phyloP scores from a whole-genome alignment of 495 filamentous ascomycete species.

The Neurospora sp. region DNA sequence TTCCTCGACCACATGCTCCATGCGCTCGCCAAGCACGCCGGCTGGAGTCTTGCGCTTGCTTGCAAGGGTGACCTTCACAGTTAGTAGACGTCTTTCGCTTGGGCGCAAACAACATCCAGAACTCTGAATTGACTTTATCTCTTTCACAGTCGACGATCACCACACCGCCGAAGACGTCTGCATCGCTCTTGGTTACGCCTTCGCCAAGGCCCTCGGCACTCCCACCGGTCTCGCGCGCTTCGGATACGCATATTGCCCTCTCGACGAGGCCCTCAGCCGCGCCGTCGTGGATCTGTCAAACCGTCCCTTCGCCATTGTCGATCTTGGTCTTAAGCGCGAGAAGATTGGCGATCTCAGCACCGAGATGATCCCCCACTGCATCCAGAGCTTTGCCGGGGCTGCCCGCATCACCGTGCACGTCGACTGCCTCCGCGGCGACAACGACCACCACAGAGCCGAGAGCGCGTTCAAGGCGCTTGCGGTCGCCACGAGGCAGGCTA shows the following conservation, averaged over 20 bases:
- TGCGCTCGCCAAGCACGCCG: conserved; percentile 88
- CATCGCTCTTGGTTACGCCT: conserved; percentile 79
- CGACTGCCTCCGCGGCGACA: conserved; percentile 75
- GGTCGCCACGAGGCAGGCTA: conserved; percentile 69
- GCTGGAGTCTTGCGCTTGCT: conserved; percentile 75
- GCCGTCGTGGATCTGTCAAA: conserved; percentile 92
- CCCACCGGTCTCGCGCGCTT: conserved; percentile 79
- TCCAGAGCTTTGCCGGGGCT: conserved; percentile 86
- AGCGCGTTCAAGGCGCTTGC: conserved; percentile 96
- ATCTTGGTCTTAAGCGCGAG: conserved; percentile 74
- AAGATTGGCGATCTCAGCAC: conserved; percentile 86
- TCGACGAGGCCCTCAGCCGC: conserved; percentile 90
- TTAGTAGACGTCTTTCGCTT: conserved; percentile 29
- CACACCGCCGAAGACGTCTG: conserved; percentile 95
- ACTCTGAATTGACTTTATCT: neutral
- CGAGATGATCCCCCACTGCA: conserved; percentile 95
- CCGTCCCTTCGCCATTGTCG: conserved; percentile 72
- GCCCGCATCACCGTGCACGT: conserved; percentile 91
- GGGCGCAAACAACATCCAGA: neutral
- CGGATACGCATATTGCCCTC: conserved; percentile 79
- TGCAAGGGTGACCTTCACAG: conserved; percentile 87
- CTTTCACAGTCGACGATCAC: conserved; percentile 80
- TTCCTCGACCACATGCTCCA: conserved; percentile 99
- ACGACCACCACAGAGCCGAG: conserved; percentile 95
- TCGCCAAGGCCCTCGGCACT: conserved; percentile 63